Conservation (phyloP, 2,329 filamentous ascomycete genomes). For the Alternaria viburni region DNA sequence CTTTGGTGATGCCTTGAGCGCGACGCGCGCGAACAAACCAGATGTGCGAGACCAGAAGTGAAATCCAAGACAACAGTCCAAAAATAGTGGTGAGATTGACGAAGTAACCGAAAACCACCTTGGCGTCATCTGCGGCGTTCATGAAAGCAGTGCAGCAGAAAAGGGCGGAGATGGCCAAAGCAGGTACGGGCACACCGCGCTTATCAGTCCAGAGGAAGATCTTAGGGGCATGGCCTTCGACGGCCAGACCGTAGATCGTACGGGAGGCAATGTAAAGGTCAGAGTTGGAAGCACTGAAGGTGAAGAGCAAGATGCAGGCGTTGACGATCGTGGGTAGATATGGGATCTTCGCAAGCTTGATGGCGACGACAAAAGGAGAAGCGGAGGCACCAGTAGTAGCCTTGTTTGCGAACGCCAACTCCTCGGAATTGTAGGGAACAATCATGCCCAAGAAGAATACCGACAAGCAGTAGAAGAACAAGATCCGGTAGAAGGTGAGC, state of each 20-base stretch:
- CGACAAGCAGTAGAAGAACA: conserved; percentile 78
- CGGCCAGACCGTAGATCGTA: conserved; percentile 74
- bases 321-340: conserved; percentile 72
- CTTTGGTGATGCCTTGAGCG: conserved; percentile 54
- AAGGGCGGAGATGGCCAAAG: conserved; percentile 65
- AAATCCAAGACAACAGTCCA: conserved; percentile 56
- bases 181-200: conserved; percentile 72
- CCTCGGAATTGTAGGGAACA: conserved; percentile 71
- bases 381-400: conserved; percentile 59
- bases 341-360: conserved; percentile 67
- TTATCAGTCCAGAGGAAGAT: conserved; percentile 75
- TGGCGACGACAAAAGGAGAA: conserved; percentile 78
- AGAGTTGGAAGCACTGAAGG: conserved; percentile 78
- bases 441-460: conserved; percentile 79
- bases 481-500: conserved; percentile 80
- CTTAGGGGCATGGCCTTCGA: conserved; percentile 72
- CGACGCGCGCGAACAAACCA: conserved; percentile 55
- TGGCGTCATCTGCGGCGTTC: conserved; percentile 53
- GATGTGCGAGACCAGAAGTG: conserved; percentile 57
- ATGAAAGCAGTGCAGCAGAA: conserved; percentile 72
- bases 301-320: conserved; percentile 75
- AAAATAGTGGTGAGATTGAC: conserved; percentile 55
- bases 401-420: conserved; percentile 65
- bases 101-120: conserved; percentile 56
- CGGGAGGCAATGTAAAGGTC: conserved; percentile 78